A percentile compares a stretch with the other conserved stretches of the same genome.
Conservation (phyloP, 805 yeast genomes). For the Schwanniomyces occidentalis region DNA sequence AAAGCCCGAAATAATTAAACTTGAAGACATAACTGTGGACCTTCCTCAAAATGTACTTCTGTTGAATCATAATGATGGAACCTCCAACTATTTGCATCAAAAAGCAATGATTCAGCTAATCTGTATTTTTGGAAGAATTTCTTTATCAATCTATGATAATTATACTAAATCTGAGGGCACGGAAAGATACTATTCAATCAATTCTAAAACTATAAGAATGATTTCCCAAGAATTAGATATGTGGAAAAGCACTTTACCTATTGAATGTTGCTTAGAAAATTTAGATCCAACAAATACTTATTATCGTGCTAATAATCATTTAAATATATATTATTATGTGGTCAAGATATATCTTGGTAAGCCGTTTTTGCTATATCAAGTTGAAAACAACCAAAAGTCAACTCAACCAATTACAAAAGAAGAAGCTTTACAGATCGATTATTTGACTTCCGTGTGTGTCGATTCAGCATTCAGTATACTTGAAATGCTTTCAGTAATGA, state of each 20-base stretch:
- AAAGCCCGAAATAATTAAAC: slow-evolving; percentile 9
- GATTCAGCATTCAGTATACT: slow-evolving; percentile 15
- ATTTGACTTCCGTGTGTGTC: slow-evolving; percentile 14
- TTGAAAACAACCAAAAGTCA: slow-evolving; percentile 9
- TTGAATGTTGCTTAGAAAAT: background rate
- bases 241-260: slow-evolving; percentile 2
- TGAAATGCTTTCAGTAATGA: slow-evolving; percentile 13
- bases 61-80: slow-evolving; percentile 10
- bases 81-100: slow-evolving; percentile 11
- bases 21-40: slow-evolving; percentile 12
- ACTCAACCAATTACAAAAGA: slow-evolving; percentile 4
- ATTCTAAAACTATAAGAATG: slow-evolving; percentile 7
- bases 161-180: slow-evolving; percentile 2
- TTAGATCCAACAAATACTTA: slow-evolving; percentile 3
- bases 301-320: slow-evolving; percentile 13
- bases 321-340: slow-evolving; percentile 12
- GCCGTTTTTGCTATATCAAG: slow-evolving; percentile 15
- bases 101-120: slow-evolving; percentile 10
- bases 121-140: slow-evolving; percentile 12
- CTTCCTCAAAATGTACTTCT: slow-evolving; percentile 10
- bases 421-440: slow-evolving; percentile 13
- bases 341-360: slow-evolving; percentile 18
- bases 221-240: slow-evolving; percentile 1
- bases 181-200: slow-evolving; percentile 6
- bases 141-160: slow-evolving; percentile 7